Base-by-base conservation (phyloP, 805 yeast genomes). In the Ogataea nonfermentans region DNA sequence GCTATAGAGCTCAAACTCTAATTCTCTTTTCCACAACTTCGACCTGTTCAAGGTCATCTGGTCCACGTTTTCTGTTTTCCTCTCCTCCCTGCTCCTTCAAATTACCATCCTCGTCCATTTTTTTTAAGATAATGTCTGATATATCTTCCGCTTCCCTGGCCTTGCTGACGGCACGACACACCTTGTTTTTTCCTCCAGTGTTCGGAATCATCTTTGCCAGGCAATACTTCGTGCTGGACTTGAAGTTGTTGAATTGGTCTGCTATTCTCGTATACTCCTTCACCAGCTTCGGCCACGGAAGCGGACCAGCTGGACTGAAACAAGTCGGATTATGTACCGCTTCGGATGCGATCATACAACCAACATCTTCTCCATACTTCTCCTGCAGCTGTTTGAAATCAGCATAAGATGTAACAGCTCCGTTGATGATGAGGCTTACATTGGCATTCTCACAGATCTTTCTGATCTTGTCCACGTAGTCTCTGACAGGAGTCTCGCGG, bases 331-430 rank as follows among this genome's bases (percentile, higher is more conserved):
- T 90, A 6, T 73, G 56, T 62, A 93, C 98, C 0, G 97, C 98
- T 22, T 79, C 78, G 23, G 87, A 83, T 1, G 97, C 99, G 53
- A 90, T 79, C 99, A 93, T 91, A 6, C 87, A 90, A 4, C 98
- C 95, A n/a, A 83, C 64, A 36, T 76, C 75, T 2, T 72, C 71
- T 1, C 81, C 77, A 49, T 73, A 75, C n/a, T 62, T 57, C 8
- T 62, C 49, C 52, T 77, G 81, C 29, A 90, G 55, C 17, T 66
- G 64, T 6, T 51, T 44, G 44, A 73, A 77, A 40, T 90, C 93
- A 4, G 53, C 45, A 30, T 79, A 66, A 35, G 76, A 68, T 34
- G 63, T 63, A 4, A 93, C 63, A 15, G 76, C 87, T 5, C 99
- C 99, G 59, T 93, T 93, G 24, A 90, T 79, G 2, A 85, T 77